phyloP scores from a whole-genome alignment of 208 protist species.

The Naegleria gruberi region DNA sequence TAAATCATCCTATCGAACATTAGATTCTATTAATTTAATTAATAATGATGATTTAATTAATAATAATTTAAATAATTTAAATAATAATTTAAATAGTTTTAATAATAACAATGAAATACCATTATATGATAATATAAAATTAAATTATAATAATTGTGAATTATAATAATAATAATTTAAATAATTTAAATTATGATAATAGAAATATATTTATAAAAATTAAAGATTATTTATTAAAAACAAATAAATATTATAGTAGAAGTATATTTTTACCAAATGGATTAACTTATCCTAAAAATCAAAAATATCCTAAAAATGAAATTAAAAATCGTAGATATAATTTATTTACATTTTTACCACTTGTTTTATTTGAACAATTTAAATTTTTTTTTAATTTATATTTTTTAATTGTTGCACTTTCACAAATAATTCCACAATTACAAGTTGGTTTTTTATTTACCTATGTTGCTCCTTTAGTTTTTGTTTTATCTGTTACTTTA shows the following conservation, averaged over 20 bases:
- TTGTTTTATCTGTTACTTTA: conserved; percentile 76
- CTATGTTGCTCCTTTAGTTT: conserved; percentile 81
- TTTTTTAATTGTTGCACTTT: conserved; percentile 79
- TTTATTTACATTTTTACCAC: conserved; percentile 79
- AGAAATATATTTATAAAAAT: not conserved
- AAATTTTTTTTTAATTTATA: conserved; percentile 85
- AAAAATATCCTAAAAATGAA: conserved; percentile 58
- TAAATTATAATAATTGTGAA: no score
- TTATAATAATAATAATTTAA: no score
- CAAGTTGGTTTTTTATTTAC: conserved; percentile 82
- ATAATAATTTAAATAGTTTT: no score
- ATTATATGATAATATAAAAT: no score
- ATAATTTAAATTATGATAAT: not conserved
- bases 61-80: no score
- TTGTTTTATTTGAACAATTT: conserved; percentile 94
- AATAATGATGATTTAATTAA: no score
- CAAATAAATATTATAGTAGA: not conserved
- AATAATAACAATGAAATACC: no score
- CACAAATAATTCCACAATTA: conserved; percentile 64
- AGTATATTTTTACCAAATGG: conserved; percentile 12
- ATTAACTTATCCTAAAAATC: not conserved
- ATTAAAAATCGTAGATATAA: conserved; percentile 79
- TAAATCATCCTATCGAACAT: no score
- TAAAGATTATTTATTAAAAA: not conserved
- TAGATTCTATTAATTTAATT: no score